phyloP scores from a whole-genome alignment of 371 early-diverging fungal genomes.

The Mucor lusitanicus region DNA sequence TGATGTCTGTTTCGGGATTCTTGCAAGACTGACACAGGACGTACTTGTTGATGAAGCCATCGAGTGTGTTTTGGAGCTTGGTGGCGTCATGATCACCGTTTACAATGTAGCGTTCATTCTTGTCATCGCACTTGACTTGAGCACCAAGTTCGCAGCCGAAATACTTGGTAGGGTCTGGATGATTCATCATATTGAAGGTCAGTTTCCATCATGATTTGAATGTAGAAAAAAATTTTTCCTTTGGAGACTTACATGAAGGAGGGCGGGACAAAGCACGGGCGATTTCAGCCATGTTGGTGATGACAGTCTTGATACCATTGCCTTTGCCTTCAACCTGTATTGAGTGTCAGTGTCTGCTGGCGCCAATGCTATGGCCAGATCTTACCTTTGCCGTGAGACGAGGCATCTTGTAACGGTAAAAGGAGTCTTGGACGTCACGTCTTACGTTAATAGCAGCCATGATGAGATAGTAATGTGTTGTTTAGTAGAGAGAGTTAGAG shows the following conservation, averaged over 20 bases:
- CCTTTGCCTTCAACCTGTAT: slow-evolving; percentile 95
- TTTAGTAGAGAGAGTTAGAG: slow-evolving; percentile 2
- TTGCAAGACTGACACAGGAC: slow-evolving; percentile 96
- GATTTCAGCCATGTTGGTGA: slow-evolving; percentile 97
- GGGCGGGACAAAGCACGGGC: slow-evolving; percentile 92
- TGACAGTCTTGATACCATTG: slow-evolving; percentile 99
- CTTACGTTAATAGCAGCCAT: slow-evolving; percentile 87
- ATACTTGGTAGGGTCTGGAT: slow-evolving; percentile 83
- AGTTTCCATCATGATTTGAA: background rate
- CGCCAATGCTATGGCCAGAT: background rate
- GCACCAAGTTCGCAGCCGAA: slow-evolving; percentile 98
- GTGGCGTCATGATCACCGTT: slow-evolving; percentile 96
- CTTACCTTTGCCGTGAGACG: slow-evolving; percentile 80
- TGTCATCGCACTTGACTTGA: slow-evolving; percentile 89
- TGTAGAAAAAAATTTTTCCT: background rate
- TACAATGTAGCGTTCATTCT: slow-evolving; percentile 94
- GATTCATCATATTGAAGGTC: background rate
- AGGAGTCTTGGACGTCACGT: slow-evolving; percentile 88
- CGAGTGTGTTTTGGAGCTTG: slow-evolving; percentile 88
- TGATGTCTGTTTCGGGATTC: slow-evolving; percentile 98
- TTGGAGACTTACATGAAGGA: slow-evolving; percentile 67
- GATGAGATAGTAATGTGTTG: slow-evolving; percentile 33
- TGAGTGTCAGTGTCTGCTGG: background rate
- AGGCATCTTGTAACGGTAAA: slow-evolving; percentile 99
- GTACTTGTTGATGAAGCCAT: slow-evolving; percentile 95